These are phyloP conservation scores for Metschnikowia amazonensis DNA, from an alignment of 805 yeast species.

Conservation along the genomic window DNA sequence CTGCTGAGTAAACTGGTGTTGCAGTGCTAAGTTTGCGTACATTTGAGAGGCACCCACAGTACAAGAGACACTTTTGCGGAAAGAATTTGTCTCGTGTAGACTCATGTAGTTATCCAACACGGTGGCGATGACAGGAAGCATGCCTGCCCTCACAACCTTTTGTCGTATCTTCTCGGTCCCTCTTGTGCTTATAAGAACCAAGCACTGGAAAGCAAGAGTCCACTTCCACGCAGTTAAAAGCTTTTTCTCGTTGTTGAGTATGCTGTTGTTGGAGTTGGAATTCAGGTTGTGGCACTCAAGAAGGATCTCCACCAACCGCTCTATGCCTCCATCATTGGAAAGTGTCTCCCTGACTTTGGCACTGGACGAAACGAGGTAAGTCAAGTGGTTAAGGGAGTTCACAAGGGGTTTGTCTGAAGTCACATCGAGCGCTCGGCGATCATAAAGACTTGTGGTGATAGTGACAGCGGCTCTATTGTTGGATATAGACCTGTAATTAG, in stretches of 20 bases:
- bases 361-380: conserved; percentile 80
- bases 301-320: conserved; percentile 77
- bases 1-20: conserved; percentile 2
- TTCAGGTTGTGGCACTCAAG: conserved; percentile 64
- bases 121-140: conserved; percentile 86
- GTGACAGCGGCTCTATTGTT: conserved; percentile 89
- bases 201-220: conserved; percentile 91
- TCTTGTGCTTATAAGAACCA: conserved; percentile 86
- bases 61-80: conserved; percentile 6
- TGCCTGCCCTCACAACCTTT: conserved; percentile 87
- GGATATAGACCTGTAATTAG: conserved; percentile 74
- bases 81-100: conserved; percentile 37
- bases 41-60: not conserved
- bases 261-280: conserved; percentile 27
- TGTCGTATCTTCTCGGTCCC: conserved; percentile 85
- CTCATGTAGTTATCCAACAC: conserved; percentile 80
- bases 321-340: conserved; percentile 87
- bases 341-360: conserved; percentile 89
- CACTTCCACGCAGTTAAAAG: conserved; percentile 92
- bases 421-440: conserved; percentile 87
- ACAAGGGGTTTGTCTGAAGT: conserved; percentile 87
- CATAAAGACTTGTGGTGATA: conserved; percentile 84
- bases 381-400: conserved; percentile 84
- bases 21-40: conserved; percentile 6
- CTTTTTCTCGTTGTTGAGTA: conserved; percentile 37